phyloP scores from a whole-genome alignment of 257 asterid species.

The Orobanche coerulescens region DNA sequence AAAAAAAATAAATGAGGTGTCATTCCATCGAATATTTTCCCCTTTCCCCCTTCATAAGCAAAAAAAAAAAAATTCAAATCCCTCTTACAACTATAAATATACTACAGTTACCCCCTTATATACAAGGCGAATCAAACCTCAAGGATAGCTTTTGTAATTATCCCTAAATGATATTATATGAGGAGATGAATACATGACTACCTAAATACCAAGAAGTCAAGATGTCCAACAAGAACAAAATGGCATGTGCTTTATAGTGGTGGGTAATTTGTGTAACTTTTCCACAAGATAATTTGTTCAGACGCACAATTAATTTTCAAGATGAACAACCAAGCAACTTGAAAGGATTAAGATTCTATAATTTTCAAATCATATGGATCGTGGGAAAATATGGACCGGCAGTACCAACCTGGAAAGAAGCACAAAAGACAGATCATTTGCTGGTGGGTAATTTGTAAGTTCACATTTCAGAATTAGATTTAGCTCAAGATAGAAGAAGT shows the following conservation, averaged over 20 bases:
- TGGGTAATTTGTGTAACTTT: background rate
- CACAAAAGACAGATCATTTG: background rate
- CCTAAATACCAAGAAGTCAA: slow-evolving; percentile 5
- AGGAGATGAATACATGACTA: slow-evolving; percentile 2
- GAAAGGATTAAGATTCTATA: background rate
- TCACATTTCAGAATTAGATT: background rate
- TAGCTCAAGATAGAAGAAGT: slow-evolving; percentile 10
- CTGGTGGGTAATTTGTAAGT: background rate
- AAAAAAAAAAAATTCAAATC: too few relatives aligned
- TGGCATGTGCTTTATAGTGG: background rate
- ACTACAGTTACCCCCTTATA: too few relatives aligned
- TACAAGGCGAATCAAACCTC: background rate
- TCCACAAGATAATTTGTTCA: slow-evolving; percentile 12
- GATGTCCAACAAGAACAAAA: slow-evolving; percentile 9
- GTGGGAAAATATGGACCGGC: background rate
- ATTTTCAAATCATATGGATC: background rate
- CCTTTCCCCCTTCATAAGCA: too few relatives aligned
- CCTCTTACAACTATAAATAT: too few relatives aligned
- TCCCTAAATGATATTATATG: background rate
- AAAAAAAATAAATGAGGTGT: too few relatives aligned
- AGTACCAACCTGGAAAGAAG: background rate
- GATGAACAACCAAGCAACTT: background rate
- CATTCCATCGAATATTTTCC: too few relatives aligned
- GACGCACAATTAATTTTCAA: background rate
- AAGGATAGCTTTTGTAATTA: background rate